A percentile compares a stretch with the other conserved stretches of the same genome.
phyloP scores from a whole-genome alignment of 2,329 filamentous ascomycete species.

The Nannizziopsis arthrosporioides region DNA sequence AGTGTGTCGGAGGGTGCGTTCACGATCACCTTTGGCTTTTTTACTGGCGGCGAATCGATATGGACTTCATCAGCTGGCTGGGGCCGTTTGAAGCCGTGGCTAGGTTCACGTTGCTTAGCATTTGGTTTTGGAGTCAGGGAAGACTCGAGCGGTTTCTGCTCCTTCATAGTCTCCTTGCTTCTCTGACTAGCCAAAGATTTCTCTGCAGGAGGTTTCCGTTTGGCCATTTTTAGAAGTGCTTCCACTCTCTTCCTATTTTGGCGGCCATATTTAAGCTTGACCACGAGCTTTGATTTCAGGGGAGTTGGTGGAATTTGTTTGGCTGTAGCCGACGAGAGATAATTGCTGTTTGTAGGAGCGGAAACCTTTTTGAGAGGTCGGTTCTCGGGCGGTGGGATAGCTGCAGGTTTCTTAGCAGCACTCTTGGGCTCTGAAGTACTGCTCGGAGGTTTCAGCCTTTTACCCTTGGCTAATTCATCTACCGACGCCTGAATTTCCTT shows the following conservation, averaged over 20 bases:
- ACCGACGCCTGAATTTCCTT: neutral
- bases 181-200: conserved; percentile 20
- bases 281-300: conserved; percentile 27
- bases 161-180: conserved; percentile 14
- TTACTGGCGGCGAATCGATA: conserved; percentile 21
- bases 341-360: neutral
- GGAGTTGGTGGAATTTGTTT: conserved; percentile 3
- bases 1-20: conserved; percentile 26
- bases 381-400: neutral
- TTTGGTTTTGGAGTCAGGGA: conserved; percentile 13
- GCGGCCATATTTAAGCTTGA: conserved; percentile 43
- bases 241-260: conserved; percentile 39
- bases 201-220: conserved; percentile 24
- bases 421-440: conserved; percentile 6
- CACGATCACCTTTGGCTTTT: conserved; percentile 28
- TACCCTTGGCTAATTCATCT: neutral
- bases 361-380: conserved; percentile 7
- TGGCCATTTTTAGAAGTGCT: conserved; percentile 35
- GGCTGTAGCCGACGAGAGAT: neutral
- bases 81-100: conserved; percentile 20
- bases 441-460: conserved; percentile 5
- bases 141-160: conserved; percentile 14
- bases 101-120: conserved; percentile 15
- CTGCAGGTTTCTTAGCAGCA: conserved; percentile 3
- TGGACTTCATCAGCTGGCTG: conserved; percentile 21